phyloP scores from a whole-genome alignment of 2,329 filamentous ascomycete genomes.

The Didymella sp. region DNA sequence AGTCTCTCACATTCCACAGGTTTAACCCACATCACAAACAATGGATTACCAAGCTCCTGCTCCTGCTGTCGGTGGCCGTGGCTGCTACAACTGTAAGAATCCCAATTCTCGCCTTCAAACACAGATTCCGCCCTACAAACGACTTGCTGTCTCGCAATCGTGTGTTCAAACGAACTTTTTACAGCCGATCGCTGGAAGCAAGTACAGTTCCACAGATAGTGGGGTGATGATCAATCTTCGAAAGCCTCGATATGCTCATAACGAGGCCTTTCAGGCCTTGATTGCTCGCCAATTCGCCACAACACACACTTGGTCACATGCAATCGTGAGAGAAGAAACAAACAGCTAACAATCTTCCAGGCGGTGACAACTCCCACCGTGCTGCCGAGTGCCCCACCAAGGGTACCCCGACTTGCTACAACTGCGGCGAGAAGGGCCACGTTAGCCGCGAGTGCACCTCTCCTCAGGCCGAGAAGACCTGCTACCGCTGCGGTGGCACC shows the following conservation, averaged over 20 bases:
- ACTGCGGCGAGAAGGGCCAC: conserved; percentile 58
- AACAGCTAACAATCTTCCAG: conserved; percentile 34
- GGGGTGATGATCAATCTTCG: background rate
- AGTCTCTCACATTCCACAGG: conserved; percentile 33
- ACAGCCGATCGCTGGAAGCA: background rate
- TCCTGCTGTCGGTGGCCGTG: conserved; percentile 47
- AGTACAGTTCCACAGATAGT: background rate
- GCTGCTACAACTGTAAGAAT: conserved; percentile 54
- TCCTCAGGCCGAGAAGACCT: conserved; percentile 82
- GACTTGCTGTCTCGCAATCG: background rate
- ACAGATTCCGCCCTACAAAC: background rate
- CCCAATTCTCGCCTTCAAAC: conserved; percentile 8
- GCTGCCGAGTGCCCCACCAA: conserved; percentile 60
- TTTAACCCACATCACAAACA: conserved; percentile 32
- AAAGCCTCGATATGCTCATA: no score
- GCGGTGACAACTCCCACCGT: conserved; percentile 58
- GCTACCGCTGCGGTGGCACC: conserved; percentile 76
- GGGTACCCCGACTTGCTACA: conserved; percentile 58
- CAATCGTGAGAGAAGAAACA: background rate
- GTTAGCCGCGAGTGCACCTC: conserved; percentile 84
- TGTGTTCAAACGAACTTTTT: background rate
- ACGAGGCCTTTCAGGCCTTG: background rate
- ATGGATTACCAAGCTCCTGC: conserved; percentile 50
- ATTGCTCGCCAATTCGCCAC: background rate
- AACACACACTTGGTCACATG: background rate